Evolutionary conservation across 495 filamentous ascomycete species (phyloP).

Genomic region (Talaromyces stipitatus): DNA sequence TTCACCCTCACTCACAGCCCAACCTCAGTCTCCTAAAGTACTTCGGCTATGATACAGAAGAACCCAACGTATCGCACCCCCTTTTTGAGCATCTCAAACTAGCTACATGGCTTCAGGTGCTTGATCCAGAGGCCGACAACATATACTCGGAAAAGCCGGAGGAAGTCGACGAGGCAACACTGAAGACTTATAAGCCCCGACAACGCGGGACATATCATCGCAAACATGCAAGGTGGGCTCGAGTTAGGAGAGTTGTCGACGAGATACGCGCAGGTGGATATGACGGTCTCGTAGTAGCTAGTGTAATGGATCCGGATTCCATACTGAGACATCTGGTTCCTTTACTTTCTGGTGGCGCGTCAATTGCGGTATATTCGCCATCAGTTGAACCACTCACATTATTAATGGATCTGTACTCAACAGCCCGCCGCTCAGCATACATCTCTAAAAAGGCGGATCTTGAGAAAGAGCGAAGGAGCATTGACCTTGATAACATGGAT

Average conservation of each 20-base stretch:
- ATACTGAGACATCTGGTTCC: slow-evolving; percentile 68
- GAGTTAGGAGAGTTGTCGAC: slow-evolving; percentile 58
- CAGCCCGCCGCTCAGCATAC: slow-evolving; percentile 66
- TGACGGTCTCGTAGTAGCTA: slow-evolving; percentile 74
- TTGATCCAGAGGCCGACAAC: slow-evolving; percentile 63
- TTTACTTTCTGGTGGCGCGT: slow-evolving; percentile 72
- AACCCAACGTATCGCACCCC: slow-evolving; percentile 64
- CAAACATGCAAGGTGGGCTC: slow-evolving; percentile 76
- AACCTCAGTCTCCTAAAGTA: slow-evolving; percentile 81
- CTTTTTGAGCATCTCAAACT: slow-evolving; percentile 73
- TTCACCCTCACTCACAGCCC: slow-evolving; percentile 84
- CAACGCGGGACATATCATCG: slow-evolving; percentile 75
- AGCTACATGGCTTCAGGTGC: slow-evolving; percentile 82
- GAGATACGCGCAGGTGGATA: slow-evolving; percentile 68
- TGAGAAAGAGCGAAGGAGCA: slow-evolving; percentile 14
- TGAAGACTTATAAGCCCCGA: slow-evolving; percentile 62
- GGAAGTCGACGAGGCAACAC: slow-evolving; percentile 38
- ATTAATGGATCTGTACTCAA: slow-evolving; percentile 73
- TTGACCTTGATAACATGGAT: slow-evolving; percentile 6
- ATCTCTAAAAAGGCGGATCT: slow-evolving; percentile 35
- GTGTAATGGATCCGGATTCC: slow-evolving; percentile 67
- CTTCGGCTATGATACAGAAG: slow-evolving; percentile 69
- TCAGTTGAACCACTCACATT: slow-evolving; percentile 67
- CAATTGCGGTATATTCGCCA: slow-evolving; percentile 77
- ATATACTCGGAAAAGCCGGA: slow-evolving; percentile 57